Conservation (phyloP, 2,329 filamentous ascomycete species). For the Endoconidiophora laricicola region DNA sequence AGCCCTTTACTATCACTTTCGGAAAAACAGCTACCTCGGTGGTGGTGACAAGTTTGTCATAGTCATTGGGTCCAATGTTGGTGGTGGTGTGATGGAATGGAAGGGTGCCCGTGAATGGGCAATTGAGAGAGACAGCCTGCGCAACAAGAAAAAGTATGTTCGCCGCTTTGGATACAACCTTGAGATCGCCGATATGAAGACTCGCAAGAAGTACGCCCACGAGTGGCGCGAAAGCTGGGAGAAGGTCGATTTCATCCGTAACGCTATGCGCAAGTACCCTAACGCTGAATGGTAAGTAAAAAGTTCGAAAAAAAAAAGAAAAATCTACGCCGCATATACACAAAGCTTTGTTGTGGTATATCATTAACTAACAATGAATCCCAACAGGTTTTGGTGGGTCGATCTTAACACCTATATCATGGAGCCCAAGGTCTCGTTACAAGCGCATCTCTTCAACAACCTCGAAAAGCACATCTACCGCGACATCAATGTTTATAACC, state of each 20-base stretch:
- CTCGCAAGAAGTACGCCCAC: slow-evolving; percentile 94
- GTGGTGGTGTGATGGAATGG: slow-evolving; percentile 97
- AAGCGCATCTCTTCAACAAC: slow-evolving; percentile 75
- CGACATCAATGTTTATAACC: slow-evolving; percentile 93
- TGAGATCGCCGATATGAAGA: slow-evolving; percentile 96
- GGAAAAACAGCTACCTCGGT: slow-evolving; percentile 55
- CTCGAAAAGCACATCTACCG: slow-evolving; percentile 64
- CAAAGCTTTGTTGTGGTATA: background rate
- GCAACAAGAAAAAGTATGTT: slow-evolving; percentile 85
- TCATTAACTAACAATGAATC: background rate
- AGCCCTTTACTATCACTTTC: slow-evolving; percentile 46
- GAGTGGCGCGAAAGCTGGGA: slow-evolving; percentile 99
- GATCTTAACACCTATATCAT: slow-evolving; percentile 97
- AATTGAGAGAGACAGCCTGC: slow-evolving; percentile 87
- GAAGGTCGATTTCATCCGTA: slow-evolving; percentile 87
- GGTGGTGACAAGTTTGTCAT: slow-evolving; percentile 86
- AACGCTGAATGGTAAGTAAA: slow-evolving; percentile 75
- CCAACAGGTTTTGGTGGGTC: slow-evolving; percentile 88
- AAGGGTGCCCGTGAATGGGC: slow-evolving; percentile 96
- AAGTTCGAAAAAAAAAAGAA: background rate
- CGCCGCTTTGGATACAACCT: slow-evolving; percentile 84
- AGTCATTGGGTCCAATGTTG: slow-evolving; percentile 82
- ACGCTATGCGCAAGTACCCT: slow-evolving; percentile 81
- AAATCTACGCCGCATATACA: background rate
- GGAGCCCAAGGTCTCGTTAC: slow-evolving; percentile 82